Base-by-base conservation (phyloP, 768 basidiomycete genomes). In the Leccinum boreale region DNA sequence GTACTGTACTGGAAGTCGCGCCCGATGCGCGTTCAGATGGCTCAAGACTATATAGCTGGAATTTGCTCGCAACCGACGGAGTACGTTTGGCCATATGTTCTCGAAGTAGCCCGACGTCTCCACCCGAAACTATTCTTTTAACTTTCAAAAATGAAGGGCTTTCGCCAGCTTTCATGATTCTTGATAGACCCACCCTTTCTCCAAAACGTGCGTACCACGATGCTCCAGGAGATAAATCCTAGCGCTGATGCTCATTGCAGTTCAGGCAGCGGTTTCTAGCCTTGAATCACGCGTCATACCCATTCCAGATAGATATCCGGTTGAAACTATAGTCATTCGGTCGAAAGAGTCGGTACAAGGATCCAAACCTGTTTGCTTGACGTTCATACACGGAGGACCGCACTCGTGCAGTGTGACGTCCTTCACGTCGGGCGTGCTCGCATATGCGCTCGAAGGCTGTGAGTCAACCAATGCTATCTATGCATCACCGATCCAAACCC, bases 361-460 rank as follows among this genome's bases (percentile, higher is more conserved):
- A 15, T 53, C 23, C 4, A 67, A 67, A 19, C 75, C 75, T 2
- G 77, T 80, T n/a, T 86, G 78, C 53, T 72, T 90, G 49, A 80
- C 79, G 0, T 66, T 75, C 14, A 78, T 79, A 7, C 88, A 89
- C 56, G 87, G 87, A 8, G 87, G 87, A 3, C 87, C 88, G 0
- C 86, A 89, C 64, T 74, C 65, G 0, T 74, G 76, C 1, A 73
- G 64, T 3, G 77, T 77, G 0, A 84, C 81, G 0, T 74, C 76
- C 0, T 90, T 85, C 62, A 70, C 66, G 4, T 68, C 85, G 0
- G 54, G 62, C 14, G 72, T 67, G 0, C 76, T 75, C 1, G 81
- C 81, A 1, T 70, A 82, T 9, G 84, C 79, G 3, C 67, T 85
- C 0, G 83, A 83, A 76, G 84, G 85, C 66, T 89, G 87, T 88